Conservation (phyloP, 2,329 filamentous ascomycete genomes). For the Paracamarosporium sp. region DNA sequence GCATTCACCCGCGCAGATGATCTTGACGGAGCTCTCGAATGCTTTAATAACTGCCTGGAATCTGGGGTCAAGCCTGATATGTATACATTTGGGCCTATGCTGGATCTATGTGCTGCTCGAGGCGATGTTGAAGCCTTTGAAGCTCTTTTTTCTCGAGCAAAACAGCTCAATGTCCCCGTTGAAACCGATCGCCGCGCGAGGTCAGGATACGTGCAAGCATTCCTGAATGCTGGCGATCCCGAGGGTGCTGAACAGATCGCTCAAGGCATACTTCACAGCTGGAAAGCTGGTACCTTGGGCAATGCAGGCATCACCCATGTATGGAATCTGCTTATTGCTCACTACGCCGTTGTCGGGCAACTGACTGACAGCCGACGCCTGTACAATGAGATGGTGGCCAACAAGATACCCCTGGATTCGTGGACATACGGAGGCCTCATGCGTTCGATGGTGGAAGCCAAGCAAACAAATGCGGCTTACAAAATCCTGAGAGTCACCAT, state of each 20-base stretch:
- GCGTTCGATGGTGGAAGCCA: slow-evolving; percentile 60
- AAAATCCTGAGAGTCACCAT: slow-evolving; percentile 60
- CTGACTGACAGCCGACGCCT: slow-evolving; percentile 60
- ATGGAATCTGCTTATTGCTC: slow-evolving; percentile 80
- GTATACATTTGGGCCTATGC: slow-evolving; percentile 74
- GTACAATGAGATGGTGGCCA: slow-evolving; percentile 62
- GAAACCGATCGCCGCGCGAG: slow-evolving; percentile 30
- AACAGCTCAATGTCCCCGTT: slow-evolving; percentile 46
- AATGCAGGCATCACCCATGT: slow-evolving; percentile 64
- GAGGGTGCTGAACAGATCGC: slow-evolving; percentile 58
- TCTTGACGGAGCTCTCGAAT: slow-evolving; percentile 67
- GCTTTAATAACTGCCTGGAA: slow-evolving; percentile 67
- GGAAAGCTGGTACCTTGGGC: slow-evolving; percentile 44
- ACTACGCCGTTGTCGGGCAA: slow-evolving; percentile 70
- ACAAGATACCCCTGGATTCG: slow-evolving; percentile 59
- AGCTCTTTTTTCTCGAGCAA: slow-evolving; percentile 69
- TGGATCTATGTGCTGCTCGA: slow-evolving; percentile 72
- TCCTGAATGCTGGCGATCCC: slow-evolving; percentile 54
- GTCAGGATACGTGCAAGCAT: slow-evolving; percentile 67
- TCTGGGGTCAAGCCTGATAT: slow-evolving; percentile 61
- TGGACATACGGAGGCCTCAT: slow-evolving; percentile 69
- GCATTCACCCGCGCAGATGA: slow-evolving; percentile 72
- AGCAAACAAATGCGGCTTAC: slow-evolving; percentile 62
- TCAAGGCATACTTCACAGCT: slow-evolving; percentile 62
- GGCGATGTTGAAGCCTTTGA: slow-evolving; percentile 77